A percentile compares a stretch with the other conserved stretches of the same genome.
phyloP scores from a whole-genome alignment of 306 rosid species.

The Cucumis melo region DNA sequence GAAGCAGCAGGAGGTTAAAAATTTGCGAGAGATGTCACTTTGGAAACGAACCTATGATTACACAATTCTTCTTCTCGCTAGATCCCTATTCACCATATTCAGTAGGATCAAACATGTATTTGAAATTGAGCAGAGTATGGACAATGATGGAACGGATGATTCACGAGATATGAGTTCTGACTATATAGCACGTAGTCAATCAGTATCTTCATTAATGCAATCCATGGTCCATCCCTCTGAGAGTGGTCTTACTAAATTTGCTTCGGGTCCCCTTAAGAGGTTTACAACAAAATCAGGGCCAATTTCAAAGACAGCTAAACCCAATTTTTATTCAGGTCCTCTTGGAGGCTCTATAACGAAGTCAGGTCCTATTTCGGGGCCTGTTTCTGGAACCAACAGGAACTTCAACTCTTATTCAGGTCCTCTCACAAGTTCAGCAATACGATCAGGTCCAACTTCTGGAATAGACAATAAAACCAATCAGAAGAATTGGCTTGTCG shows the following conservation, averaged over 20 bases:
- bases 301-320: conserved; percentile 20
- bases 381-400: conserved; percentile 29
- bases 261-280: conserved; percentile 79
- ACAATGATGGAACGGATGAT: conserved; percentile 24
- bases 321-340: conserved; percentile 55
- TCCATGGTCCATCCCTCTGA: conserved; percentile 37
- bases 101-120: conserved; percentile 61
- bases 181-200: conserved; percentile 38
- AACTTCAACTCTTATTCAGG: conserved; percentile 58
- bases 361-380: conserved; percentile 54
- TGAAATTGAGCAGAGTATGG: conserved; percentile 40
- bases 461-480: conserved; percentile 38
- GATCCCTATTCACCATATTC: conserved; percentile 68
- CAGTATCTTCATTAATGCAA: conserved; percentile 63
- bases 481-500: conserved; percentile 42
- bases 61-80: conserved; percentile 46
- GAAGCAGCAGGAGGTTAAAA: conserved; percentile 76
- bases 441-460: conserved; percentile 40
- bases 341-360: conserved; percentile 45
- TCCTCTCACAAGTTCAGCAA: conserved; percentile 39
- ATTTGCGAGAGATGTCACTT: conserved; percentile 49
- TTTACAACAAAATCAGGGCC: conserved; percentile 29
- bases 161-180: conserved; percentile 31
- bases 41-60: conserved; percentile 89
- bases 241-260: conserved; percentile 47